Evolutionary conservation across 2,329 filamentous ascomycete species (phyloP).

Genomic region (Botryotinia globosa): DNA sequence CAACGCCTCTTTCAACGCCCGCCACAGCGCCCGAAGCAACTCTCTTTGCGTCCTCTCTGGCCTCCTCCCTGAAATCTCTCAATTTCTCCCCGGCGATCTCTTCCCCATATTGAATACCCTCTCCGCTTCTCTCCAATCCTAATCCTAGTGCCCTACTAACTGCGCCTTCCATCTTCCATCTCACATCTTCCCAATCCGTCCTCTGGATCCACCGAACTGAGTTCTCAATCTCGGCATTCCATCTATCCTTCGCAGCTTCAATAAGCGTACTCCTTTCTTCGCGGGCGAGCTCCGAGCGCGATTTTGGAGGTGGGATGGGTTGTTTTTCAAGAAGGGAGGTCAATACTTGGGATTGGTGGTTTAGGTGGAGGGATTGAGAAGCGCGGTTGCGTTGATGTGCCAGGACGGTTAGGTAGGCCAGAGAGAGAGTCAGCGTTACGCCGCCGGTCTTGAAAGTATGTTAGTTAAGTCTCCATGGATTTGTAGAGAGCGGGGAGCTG

Average conservation of each 20-base stretch:
- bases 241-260: constrained; percentile 70
- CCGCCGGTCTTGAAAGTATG: constrained; percentile 61
- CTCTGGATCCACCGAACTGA: constrained; percentile 64
- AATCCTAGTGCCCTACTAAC: constrained; percentile 43
- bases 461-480: constrained; percentile 21
- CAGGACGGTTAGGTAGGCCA: constrained; percentile 69
- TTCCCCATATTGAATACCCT: constrained; percentile 34
- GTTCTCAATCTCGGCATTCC: constrained; percentile 71
- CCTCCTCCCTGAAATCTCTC: constrained; percentile 41
- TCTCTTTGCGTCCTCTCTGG: constrained; percentile 39
- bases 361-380: constrained; percentile 1
- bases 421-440: constrained; percentile 69
- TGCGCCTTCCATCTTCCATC: constrained; percentile 55
- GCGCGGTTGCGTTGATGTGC: constrained; percentile 65
- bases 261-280: constrained; percentile 54
- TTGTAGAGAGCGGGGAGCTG: neutral
- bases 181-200: constrained; percentile 62
- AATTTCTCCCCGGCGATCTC: constrained; percentile 39
- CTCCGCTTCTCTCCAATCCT: constrained; percentile 34
- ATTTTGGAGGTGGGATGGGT: constrained; percentile 48
- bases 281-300: constrained; percentile 50
- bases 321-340: constrained; percentile 51
- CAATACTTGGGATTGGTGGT: constrained; percentile 53
- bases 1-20: constrained; percentile 29
- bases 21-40: constrained; percentile 30